A percentile compares a stretch with the other conserved stretches of the same genome.
These are phyloP conservation scores for Russula brevipes DNA, from an alignment of 768 basidiomycete species.

Conservation along the genomic window DNA sequence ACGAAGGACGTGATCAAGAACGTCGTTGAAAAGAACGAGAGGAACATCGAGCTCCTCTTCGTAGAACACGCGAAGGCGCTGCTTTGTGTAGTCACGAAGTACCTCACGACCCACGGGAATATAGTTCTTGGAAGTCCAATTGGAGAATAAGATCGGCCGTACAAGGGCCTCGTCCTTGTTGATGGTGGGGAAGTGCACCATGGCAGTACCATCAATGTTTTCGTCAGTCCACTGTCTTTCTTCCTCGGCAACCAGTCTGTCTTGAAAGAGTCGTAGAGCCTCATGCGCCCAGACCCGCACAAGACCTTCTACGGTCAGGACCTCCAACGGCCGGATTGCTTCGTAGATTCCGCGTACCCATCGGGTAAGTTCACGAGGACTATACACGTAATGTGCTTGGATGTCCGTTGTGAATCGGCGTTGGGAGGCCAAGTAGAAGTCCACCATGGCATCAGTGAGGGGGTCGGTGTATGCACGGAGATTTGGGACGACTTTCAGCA, in stretches of 20 bases:
- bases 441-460: constrained; percentile 96
- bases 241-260: constrained; percentile 88
- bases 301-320: constrained; percentile 89
- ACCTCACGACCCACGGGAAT: constrained; percentile 91
- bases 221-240: constrained; percentile 96
- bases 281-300: constrained; percentile 99
- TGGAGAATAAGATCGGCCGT: constrained; percentile 94
- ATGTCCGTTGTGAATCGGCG: constrained; percentile 90
- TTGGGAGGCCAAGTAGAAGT: constrained; percentile 91
- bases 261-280: constrained; percentile 94
- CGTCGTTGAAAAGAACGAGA: constrained; percentile 96
- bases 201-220: constrained; percentile 74
- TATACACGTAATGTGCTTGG: constrained; percentile 99
- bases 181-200: constrained; percentile 91
- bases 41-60: constrained; percentile 98
- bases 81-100: constrained; percentile 94
- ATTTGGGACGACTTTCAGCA: constrained; percentile 92
- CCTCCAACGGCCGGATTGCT: constrained; percentile 89
- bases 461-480: constrained; percentile 90
- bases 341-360: constrained; percentile 98
- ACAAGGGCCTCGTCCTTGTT: constrained; percentile 77
- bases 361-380: constrained; percentile 95
- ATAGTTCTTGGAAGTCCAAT: constrained; percentile 98
- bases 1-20: constrained; percentile 93
- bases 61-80: constrained; percentile 94